phyloP scores from a whole-genome alignment of 176 grass and related monocot genomes.

The Pontederia paniculata region DNA sequence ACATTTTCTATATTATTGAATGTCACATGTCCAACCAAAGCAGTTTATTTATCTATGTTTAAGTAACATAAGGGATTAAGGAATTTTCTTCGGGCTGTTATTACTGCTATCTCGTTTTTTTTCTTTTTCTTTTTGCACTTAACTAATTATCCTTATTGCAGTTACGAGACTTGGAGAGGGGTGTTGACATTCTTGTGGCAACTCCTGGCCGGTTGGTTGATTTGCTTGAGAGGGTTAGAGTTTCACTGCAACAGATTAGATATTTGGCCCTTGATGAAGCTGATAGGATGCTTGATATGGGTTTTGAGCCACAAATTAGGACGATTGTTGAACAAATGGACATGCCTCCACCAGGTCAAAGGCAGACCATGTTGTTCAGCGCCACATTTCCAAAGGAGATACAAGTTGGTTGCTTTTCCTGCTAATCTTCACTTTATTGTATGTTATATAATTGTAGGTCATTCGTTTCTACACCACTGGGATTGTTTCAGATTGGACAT shows the following conservation, averaged over 20 bases:
- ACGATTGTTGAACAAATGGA: slow-evolving; percentile 90
- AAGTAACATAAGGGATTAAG: too few species aligned
- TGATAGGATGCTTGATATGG: slow-evolving; percentile 93
- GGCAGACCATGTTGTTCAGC: slow-evolving; percentile 93
- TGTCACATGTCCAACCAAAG: too few species aligned
- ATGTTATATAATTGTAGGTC: too few species aligned
- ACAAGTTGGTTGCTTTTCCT: slow-evolving; percentile 35
- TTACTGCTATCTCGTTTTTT: too few species aligned
- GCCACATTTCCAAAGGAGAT: slow-evolving; percentile 91
- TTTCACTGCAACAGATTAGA: slow-evolving; percentile 70
- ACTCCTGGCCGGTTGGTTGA: slow-evolving; percentile 89
- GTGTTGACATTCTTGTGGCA: slow-evolving; percentile 90
- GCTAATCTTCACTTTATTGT: neutral
- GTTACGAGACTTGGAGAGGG: slow-evolving; percentile 81
- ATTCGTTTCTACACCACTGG: too few species aligned
- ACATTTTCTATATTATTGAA: too few species aligned
- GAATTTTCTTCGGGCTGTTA: too few species aligned
- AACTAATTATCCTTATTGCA: slow-evolving; percentile 10
- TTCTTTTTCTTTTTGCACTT: too few species aligned
- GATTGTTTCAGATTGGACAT: too few species aligned
- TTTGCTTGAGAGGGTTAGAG: slow-evolving; percentile 77
- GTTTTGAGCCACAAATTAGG: slow-evolving; percentile 86
- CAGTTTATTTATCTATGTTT: too few species aligned
- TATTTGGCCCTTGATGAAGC: slow-evolving; percentile 85
- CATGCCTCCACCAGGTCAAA: slow-evolving; percentile 63